Conservation (phyloP, 73 alveolate genomes). For the Paramecium sexaurelia region DNA sequence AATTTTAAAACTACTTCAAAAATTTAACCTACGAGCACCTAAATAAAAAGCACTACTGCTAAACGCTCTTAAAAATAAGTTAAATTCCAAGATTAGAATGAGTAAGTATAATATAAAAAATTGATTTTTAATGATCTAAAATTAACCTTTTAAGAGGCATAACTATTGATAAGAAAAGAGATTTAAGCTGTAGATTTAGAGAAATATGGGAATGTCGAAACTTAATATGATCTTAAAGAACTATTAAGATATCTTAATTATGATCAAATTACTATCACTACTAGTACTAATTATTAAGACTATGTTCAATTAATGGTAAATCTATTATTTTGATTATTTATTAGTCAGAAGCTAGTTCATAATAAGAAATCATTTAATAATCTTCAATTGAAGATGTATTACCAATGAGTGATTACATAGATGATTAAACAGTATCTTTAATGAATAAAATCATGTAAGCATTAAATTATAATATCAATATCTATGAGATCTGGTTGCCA, state of each 20-base stretch:
- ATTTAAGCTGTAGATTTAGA: background rate
- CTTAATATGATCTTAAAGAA: background rate
- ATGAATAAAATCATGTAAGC: conserved; percentile 16
- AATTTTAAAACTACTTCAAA: background rate
- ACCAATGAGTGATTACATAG: background rate
- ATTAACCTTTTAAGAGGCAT: background rate
- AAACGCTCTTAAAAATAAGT: background rate
- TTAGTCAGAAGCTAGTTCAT: background rate
- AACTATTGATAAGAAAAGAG: background rate
- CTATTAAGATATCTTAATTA: background rate
- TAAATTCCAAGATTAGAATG: background rate
- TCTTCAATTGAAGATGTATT: conserved; percentile 39
- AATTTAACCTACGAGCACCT: background rate
- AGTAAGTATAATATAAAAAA: background rate
- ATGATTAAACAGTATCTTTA: background rate
- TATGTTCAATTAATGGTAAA: background rate
- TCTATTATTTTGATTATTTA: background rate
- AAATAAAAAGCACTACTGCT: background rate
- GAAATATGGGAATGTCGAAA: background rate
- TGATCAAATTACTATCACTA: background rate
- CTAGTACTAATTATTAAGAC: background rate
- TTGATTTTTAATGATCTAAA: background rate
- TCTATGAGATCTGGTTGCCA: conserved; percentile 30
- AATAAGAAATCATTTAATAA: background rate
- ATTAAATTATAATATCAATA: background rate